These are phyloP conservation scores for Lachnellula arida DNA, from an alignment of 2,329 filamentous ascomycete genomes.

Conservation along the genomic window DNA sequence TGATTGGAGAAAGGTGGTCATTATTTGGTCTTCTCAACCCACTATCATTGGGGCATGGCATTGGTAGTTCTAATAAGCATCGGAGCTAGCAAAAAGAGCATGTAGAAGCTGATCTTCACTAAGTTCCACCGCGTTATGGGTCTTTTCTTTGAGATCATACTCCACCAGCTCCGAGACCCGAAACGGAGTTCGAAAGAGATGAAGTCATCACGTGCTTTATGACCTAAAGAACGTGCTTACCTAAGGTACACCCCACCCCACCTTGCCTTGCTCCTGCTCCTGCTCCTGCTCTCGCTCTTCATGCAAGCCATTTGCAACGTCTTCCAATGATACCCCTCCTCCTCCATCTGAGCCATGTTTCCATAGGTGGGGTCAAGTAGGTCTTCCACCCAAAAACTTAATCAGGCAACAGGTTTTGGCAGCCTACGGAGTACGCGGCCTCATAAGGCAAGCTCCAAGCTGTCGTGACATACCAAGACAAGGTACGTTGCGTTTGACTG, in stretches of 20 bases:
- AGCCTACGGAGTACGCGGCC: neutral
- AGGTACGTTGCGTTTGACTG: neutral
- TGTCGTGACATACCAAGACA: neutral
- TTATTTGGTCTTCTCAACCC: neutral
- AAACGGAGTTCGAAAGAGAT: neutral
- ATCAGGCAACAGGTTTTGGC: slow-evolving; percentile 1
- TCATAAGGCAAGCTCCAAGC: neutral
- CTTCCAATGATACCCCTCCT: neutral
- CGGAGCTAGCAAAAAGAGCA: neutral
- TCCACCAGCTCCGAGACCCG: neutral
- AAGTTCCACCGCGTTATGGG: neutral
- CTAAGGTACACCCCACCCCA: no score
- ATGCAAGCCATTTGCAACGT: slow-evolving; percentile 2
- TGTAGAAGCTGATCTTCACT: neutral
- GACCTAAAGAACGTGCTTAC: no score
- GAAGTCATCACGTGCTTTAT: neutral
- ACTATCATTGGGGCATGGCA: neutral
- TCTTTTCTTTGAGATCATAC: no score
- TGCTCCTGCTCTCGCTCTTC: slow-evolving; percentile 1
- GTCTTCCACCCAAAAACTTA: neutral
- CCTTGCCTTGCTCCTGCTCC: neutral
- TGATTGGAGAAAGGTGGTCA: neutral
- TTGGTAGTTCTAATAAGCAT: neutral
- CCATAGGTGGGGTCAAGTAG: neutral
- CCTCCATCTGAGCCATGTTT: neutral